Conservation (phyloP, 441 rosid species). For the Francoa sonchifolia region DNA sequence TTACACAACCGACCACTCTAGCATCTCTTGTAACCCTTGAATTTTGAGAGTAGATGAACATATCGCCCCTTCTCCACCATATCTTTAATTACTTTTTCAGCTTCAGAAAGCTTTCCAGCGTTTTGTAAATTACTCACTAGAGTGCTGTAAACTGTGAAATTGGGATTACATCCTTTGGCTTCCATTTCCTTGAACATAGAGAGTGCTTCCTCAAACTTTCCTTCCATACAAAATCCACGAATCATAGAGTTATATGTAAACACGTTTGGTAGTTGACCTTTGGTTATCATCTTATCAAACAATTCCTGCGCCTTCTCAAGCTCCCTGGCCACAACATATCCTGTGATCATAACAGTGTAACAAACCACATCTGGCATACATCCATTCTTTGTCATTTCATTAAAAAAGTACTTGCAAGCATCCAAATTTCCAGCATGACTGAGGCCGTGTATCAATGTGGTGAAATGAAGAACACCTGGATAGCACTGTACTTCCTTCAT, state of each 20-base stretch:
- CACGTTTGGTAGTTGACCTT: conserved; percentile 75
- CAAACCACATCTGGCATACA: conserved; percentile 72
- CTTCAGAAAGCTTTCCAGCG: conserved; percentile 72
- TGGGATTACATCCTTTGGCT: conserved; percentile 76
- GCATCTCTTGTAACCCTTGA: conserved; percentile 36
- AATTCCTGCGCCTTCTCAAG: conserved; percentile 57
- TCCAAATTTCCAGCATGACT: conserved; percentile 83
- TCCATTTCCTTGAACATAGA: conserved; percentile 72
- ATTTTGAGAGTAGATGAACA: conserved; percentile 38
- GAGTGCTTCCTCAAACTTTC: conserved; percentile 59
- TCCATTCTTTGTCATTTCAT: conserved; percentile 58
- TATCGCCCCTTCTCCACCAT: conserved; percentile 71
- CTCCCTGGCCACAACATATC: conserved; percentile 53
- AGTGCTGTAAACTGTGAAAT: conserved; percentile 70
- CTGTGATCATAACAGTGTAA: conserved; percentile 77
- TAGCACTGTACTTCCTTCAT: conserved; percentile 62
- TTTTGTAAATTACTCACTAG: conserved; percentile 56
- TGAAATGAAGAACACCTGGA: conserved; percentile 64
- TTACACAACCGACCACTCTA: conserved; percentile 20
- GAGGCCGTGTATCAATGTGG: conserved; percentile 76
- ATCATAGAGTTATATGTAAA: conserved; percentile 80
- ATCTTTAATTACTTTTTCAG: conserved; percentile 44
- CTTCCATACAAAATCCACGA: conserved; percentile 73
- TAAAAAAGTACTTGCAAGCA: conserved; percentile 65
- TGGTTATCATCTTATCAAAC: conserved; percentile 54